These are phyloP conservation scores for Blastobotrys chiropterorum DNA, from an alignment of 805 yeast genomes.

Conservation along the genomic window DNA sequence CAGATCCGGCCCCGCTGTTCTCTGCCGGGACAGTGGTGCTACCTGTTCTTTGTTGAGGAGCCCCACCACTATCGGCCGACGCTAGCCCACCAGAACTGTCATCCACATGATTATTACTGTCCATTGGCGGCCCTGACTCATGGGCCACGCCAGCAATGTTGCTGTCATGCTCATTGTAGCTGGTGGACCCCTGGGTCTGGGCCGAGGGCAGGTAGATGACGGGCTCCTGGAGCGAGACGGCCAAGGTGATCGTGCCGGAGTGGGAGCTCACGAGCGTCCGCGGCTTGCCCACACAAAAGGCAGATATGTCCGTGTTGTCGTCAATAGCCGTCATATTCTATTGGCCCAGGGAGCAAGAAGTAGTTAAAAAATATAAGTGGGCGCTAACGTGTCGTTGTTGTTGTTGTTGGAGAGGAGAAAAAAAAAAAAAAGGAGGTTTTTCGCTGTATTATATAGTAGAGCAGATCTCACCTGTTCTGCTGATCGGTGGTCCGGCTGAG, in stretches of 20 bases:
- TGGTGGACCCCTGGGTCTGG: constrained; percentile 11
- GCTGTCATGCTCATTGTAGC: constrained; percentile 15
- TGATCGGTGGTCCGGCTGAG: neutral
- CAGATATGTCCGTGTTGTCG: constrained; percentile 11
- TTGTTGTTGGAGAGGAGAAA: neutral
- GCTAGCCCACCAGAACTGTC: neutral
- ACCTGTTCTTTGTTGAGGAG: constrained; percentile 4
- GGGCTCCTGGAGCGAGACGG: constrained; percentile 28
- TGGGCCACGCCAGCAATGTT: neutral
- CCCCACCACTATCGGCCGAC: neutral
- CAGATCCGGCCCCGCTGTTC: constrained; percentile 9
- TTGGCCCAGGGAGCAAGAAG: no score
- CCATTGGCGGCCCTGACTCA: neutral
- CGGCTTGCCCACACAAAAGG: constrained; percentile 29
- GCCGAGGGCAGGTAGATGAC: constrained; percentile 25
- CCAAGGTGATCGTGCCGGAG: constrained; percentile 29
- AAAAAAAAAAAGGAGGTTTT: neutral
- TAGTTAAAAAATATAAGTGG: no score
- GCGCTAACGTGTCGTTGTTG: neutral
- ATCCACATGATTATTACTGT: no score
- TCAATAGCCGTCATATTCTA: neutral
- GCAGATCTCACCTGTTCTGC: neutral
- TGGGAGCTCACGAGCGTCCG: constrained; percentile 26
- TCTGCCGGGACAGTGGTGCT: neutral
- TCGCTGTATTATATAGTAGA: neutral